Base-by-base conservation (phyloP, 441 rosid species). In the Hura crepitans region DNA sequence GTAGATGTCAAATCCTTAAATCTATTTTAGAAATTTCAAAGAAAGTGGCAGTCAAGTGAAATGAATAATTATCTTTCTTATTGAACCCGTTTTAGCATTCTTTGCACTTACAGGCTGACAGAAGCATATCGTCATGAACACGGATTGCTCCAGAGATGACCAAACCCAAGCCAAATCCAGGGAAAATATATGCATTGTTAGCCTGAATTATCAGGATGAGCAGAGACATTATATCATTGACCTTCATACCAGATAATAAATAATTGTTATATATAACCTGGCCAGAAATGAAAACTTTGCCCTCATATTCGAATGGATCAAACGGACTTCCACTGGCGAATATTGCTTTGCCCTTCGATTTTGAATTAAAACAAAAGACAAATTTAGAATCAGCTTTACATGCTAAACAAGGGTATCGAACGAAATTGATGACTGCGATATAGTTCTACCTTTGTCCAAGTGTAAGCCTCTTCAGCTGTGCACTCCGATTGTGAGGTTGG, bases 241-340 rank as follows among this genome's bases (percentile, higher is more conserved):
- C 12, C 3, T 31, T 25, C 39, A 50, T 30, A 51, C 67, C 20
- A 39, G 77, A 57, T 49, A 22, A 27, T 25, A 71, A 59, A 42
- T n/a, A 31, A n/a, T 65, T 55, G 37, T 6, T n/a, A 23, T 64
- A 54, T 42, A 13, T 49, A 33, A 92, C 97, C 97, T 92, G 97
- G 81, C 97, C 97, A 73, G 97, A 91, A 56, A 80, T 66, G 68
- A 69, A 84, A 73, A 85, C 74, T 80, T 86, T 82, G 65, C 90
- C 97, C 25, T 86, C 54, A 49, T 83, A 86, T 67, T 85, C 89
- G 64, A 90, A 83, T 20, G 91, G 87, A 66, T 87, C 92, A 69
- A 92, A 92, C 3, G 98, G 97, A 75, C 97, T 90, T 80, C 97
- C 97, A 79, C 96, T 92, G 23, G 95, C 93, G 70, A 85, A 92